Percentiles rank a stretch among this genome's conserved stretches.
phyloP scores from a whole-genome alignment of 139 green algal species.

The Chara braunii region DNA sequence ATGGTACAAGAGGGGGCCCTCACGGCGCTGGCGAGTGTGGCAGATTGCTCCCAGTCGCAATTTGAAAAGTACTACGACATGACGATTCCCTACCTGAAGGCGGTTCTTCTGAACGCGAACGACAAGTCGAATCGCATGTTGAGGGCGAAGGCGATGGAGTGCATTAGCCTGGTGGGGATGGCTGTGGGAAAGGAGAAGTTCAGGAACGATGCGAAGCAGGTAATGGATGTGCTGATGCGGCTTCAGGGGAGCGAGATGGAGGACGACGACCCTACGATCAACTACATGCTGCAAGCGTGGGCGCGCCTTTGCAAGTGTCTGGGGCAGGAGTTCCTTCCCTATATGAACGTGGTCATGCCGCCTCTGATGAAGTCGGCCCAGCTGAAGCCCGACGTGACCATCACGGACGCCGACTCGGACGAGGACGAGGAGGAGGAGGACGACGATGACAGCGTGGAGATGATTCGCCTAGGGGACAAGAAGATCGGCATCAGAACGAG shows the following conservation, averaged over 20 bases:
- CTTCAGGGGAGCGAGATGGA: slow-evolving; percentile 58
- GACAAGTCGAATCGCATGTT: slow-evolving; percentile 72
- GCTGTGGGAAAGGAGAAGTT: slow-evolving; percentile 90
- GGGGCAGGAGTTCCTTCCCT: slow-evolving; percentile 90
- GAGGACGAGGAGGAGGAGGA: slow-evolving; percentile 46
- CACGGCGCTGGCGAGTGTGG: slow-evolving; percentile 84
- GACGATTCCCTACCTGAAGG: slow-evolving; percentile 84
- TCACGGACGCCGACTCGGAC: slow-evolving; percentile 47
- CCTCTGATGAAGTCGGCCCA: slow-evolving; percentile 64
- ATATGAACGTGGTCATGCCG: slow-evolving; percentile 88
- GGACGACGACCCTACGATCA: slow-evolving; percentile 60
- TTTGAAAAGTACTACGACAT: slow-evolving; percentile 87
- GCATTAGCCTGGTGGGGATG: slow-evolving; percentile 94
- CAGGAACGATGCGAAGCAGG: slow-evolving; percentile 63
- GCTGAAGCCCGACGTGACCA: slow-evolving; percentile 81
- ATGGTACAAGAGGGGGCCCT: slow-evolving; percentile 82
- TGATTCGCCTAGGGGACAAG: slow-evolving; percentile 66
- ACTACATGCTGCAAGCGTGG: slow-evolving; percentile 71
- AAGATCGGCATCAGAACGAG: slow-evolving; percentile 65
- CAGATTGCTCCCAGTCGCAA: slow-evolving; percentile 73
- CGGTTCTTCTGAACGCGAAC: slow-evolving; percentile 65
- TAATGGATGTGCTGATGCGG: slow-evolving; percentile 80
- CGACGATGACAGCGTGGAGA: slow-evolving; percentile 54
- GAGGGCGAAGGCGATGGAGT: slow-evolving; percentile 92
- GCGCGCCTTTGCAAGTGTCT: slow-evolving; percentile 95